Conservation (phyloP, 495 filamentous ascomycete species). For the Neurospora tetrasperma region DNA sequence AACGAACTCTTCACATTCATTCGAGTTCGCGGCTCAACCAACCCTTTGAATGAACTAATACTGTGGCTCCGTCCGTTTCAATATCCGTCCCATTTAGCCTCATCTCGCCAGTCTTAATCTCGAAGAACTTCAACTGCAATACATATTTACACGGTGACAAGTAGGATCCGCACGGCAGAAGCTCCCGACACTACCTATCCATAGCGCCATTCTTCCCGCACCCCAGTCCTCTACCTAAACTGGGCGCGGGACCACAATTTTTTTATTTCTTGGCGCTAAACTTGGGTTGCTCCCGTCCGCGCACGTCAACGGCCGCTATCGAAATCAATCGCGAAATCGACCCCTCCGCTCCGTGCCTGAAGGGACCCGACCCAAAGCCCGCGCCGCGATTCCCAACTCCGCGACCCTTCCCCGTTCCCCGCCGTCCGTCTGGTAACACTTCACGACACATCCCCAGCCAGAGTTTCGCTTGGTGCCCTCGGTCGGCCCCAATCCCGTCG, state of each 20-base stretch:
- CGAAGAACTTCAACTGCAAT: background rate
- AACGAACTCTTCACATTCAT: background rate
- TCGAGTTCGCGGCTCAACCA: background rate
- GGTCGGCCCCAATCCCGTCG: background rate
- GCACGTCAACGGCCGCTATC: background rate
- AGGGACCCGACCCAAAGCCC: background rate
- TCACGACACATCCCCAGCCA: background rate
- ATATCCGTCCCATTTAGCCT: conserved; percentile 19
- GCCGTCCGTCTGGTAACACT: background rate
- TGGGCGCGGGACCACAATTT: background rate
- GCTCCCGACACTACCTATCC: background rate
- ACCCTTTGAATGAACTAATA: background rate
- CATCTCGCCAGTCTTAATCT: conserved; percentile 15
- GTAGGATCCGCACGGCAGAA: background rate
- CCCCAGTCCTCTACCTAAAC: background rate
- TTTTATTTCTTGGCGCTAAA: background rate
- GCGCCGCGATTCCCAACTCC: background rate
- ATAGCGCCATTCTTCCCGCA: background rate
- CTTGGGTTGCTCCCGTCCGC: background rate
- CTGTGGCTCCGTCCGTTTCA: background rate
- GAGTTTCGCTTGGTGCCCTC: background rate
- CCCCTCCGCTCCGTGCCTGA: background rate
- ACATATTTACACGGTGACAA: background rate
- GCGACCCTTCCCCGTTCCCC: background rate
- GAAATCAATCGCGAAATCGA: background rate